Percentiles rank a stretch among this genome's conserved stretches.
phyloP scores from a whole-genome alignment of 495 filamentous ascomycete genomes.

The Annulohypoxylon bovei region DNA sequence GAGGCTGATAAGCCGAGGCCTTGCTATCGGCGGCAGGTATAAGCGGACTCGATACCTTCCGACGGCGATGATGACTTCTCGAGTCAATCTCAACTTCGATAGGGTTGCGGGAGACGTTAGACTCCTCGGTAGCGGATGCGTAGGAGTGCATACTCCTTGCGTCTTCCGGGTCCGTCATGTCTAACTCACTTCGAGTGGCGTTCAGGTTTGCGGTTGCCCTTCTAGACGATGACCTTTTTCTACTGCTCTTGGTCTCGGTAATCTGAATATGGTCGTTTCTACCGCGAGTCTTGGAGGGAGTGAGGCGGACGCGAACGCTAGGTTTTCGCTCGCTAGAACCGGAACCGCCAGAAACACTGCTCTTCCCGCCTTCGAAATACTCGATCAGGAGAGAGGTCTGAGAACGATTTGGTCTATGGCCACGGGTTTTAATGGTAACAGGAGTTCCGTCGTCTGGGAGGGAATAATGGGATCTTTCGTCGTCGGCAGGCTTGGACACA shows the following conservation, averaged over 20 bases:
- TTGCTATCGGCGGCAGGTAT: constrained; percentile 65
- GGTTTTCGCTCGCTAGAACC: constrained; percentile 66
- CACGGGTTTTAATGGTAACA: constrained; percentile 83
- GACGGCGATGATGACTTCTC: constrained; percentile 49
- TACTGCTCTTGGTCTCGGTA: constrained; percentile 70
- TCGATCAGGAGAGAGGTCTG: constrained; percentile 97
- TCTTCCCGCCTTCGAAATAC: constrained; percentile 92
- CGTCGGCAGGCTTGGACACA: constrained; percentile 80
- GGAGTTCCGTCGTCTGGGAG: constrained; percentile 96
- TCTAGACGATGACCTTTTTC: constrained; percentile 69
- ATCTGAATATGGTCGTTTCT: constrained; percentile 82
- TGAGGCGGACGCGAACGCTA: constrained; percentile 94
- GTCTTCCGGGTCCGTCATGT: constrained; percentile 59
- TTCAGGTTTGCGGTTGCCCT: constrained; percentile 68
- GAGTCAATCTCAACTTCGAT: constrained; percentile 86
- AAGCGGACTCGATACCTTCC: constrained; percentile 63
- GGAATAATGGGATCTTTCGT: constrained; percentile 73
- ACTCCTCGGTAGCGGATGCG: constrained; percentile 80
- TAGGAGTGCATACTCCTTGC: constrained; percentile 65
- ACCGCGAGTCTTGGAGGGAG: constrained; percentile 71
- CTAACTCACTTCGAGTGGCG: constrained; percentile 59
- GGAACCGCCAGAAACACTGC: constrained; percentile 55
- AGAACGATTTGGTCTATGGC: constrained; percentile 71
- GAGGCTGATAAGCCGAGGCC: constrained; percentile 67
- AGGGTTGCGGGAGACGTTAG: constrained; percentile 73